Evolutionary conservation across 495 filamentous ascomycete species (phyloP).

Genomic region (Gamarada debralockiae): DNA sequence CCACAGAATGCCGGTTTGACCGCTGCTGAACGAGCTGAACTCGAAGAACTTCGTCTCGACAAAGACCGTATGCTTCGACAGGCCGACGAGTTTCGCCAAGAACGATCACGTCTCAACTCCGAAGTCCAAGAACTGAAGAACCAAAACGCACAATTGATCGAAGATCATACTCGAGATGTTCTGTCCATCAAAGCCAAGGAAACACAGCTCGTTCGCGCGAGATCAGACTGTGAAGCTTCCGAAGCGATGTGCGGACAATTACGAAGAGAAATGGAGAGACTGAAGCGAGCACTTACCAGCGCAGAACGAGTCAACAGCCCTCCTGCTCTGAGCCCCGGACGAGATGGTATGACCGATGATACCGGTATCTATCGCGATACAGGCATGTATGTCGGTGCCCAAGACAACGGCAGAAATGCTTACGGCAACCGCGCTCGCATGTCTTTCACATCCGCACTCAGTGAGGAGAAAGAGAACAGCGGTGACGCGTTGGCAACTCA

Average conservation of each 20-base stretch:
- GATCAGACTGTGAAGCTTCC: slow-evolving; percentile 83
- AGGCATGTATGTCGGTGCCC: slow-evolving; percentile 30
- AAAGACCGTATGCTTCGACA: slow-evolving; percentile 71
- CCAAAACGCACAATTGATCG: slow-evolving; percentile 93
- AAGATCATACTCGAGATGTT: slow-evolving; percentile 94
- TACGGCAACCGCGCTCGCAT: slow-evolving; percentile 42
- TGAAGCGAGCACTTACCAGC: slow-evolving; percentile 70
- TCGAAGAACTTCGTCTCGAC: slow-evolving; percentile 81
- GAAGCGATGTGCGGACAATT: slow-evolving; percentile 80
- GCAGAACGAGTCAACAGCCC: slow-evolving; percentile 43
- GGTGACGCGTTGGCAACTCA: slow-evolving; percentile 34
- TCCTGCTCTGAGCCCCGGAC: slow-evolving; percentile 38
- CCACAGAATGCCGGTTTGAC: slow-evolving; percentile 55
- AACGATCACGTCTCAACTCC: slow-evolving; percentile 67
- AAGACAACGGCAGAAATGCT: slow-evolving; percentile 15
- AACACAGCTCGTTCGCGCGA: slow-evolving; percentile 88
- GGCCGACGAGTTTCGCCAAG: slow-evolving; percentile 70
- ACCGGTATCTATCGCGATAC: slow-evolving; percentile 53
- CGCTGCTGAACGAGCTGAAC: slow-evolving; percentile 76
- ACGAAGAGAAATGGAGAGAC: slow-evolving; percentile 82
- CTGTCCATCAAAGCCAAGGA: slow-evolving; percentile 97
- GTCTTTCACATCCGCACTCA: slow-evolving; percentile 70
- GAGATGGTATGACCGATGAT: slow-evolving; percentile 38
- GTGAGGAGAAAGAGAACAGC: slow-evolving; percentile 80
- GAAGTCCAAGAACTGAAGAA: slow-evolving; percentile 88